Conservation (phyloP, 805 yeast genomes). For the Ogataea siamensis region DNA sequence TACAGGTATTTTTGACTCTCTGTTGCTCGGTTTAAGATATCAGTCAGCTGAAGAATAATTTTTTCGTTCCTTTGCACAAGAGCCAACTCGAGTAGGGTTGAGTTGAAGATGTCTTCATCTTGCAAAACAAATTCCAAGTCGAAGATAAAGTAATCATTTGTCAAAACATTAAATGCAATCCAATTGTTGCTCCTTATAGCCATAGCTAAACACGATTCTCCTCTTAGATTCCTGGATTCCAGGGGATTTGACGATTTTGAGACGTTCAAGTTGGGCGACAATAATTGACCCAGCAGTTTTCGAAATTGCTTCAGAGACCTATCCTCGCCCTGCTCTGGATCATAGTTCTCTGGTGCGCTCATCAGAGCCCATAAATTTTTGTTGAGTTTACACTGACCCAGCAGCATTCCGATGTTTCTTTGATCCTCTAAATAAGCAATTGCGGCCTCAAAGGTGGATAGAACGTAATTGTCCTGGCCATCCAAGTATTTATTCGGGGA, state of each 20-base stretch:
- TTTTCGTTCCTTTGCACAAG: constrained; percentile 51
- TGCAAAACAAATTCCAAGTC: constrained; percentile 65
- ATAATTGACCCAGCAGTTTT: too few relatives aligned
- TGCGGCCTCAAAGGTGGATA: constrained; percentile 84
- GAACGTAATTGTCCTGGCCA: constrained; percentile 79
- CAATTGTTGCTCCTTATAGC: constrained; percentile 52
- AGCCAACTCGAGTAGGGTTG: constrained; percentile 60
- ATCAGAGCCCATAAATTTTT: constrained; percentile 53
- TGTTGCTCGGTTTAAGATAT: constrained; percentile 41
- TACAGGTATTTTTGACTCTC: constrained; percentile 47
- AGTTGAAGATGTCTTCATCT: constrained; percentile 55
- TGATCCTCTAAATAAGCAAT: constrained; percentile 54
- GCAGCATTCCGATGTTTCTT: constrained; percentile 38
- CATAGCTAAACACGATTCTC: constrained; percentile 69
- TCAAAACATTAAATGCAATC: constrained; percentile 43
- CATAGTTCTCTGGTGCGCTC: too few relatives aligned
- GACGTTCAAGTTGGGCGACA: too few relatives aligned
- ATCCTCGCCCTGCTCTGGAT: too few relatives aligned
- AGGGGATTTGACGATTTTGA: too few relatives aligned
- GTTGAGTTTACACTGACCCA: constrained; percentile 46
- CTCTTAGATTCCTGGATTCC: constrained; percentile 45
- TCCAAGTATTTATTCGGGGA: constrained; percentile 40
- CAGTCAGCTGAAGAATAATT: constrained; percentile 46
- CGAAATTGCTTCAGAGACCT: too few relatives aligned
- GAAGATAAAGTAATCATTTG: constrained; percentile 47